Base-by-base conservation (phyloP, 352 stramenopile genomes). In the Plasmopara muralis region DNA sequence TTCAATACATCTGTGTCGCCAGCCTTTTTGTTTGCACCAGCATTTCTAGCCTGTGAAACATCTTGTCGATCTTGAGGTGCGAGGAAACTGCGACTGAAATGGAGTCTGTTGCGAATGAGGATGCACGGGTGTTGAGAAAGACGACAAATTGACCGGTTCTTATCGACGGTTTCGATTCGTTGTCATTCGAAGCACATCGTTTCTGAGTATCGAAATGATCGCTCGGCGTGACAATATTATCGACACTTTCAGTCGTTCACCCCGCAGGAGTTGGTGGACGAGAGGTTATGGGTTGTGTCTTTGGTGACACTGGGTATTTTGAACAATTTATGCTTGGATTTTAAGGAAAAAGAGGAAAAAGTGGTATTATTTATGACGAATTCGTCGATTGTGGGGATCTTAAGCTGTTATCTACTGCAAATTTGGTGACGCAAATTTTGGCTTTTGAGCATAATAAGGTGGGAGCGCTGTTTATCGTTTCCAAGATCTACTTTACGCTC, bases 1-100 rank as follows among this genome's bases (percentile, higher is more conserved):
- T 58, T 74, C n/a, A 83, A 35, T 33, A 80, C 69, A 9, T 73
- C 60, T 0, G 38, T 82, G 5, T 83, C 47, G 0, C 15, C 39
- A 25, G 28, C 9, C 37, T 59, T 43, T 31, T 56, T 41, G 38
- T 62, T 43, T 29, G 14, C 39, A 30, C 9, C 40, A 18, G 42
- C 31, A 16, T 14, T 72, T 13, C 85, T 42, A 33, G 34, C n/a
- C 46, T 47, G 37, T 28, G 30, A 30, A 20, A 31, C 25, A 10
- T 29, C 14, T 10, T 63, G 49, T 46, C 49, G 37, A 50, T 43
- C 49, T 8, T 51, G 9, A 41, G 52, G 40, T 62, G 9, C 55
- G 48, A 34, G 55, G 48, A 14, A 18, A 38, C 20, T 60, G 45
- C 0, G 13, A n/a, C 16, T 46, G 46, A 12, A 35, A 1, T 12